Conservation (phyloP, 1,284 basidiomycete genomes). For the Stereum hirsutum region DNA sequence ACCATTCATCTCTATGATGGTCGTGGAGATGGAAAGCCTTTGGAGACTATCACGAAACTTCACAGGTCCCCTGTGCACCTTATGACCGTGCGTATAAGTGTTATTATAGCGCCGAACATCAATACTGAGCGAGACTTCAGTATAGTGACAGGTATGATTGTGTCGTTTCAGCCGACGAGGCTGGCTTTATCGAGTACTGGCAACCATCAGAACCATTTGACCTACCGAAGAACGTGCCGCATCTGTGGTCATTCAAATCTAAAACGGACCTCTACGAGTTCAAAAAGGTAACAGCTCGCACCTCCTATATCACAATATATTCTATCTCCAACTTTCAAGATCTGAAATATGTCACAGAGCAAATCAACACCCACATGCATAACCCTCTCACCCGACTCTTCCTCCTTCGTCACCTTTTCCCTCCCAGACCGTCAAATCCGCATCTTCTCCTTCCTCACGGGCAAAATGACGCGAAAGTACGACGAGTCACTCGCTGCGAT, state of each 20-base stretch:
- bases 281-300: no score
- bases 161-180: conserved; percentile 91
- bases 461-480: conserved; percentile 88
- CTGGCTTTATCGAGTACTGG: conserved; percentile 98
- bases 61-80: conserved; percentile 87
- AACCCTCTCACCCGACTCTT: conserved; percentile 82
- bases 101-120: neutral
- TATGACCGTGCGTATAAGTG: conserved; percentile 64
- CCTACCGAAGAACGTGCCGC: conserved; percentile 67
- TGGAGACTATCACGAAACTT: conserved; percentile 68
- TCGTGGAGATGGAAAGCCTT: conserved; percentile 71
- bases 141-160: conserved; percentile 88
- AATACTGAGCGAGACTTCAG: conserved; percentile 29
- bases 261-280: conserved; percentile 96
- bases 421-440: conserved; percentile 90
- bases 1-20: conserved; percentile 89
- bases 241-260: conserved; percentile 87
- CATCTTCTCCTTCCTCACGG: conserved; percentile 85
- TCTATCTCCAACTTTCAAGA: neutral
- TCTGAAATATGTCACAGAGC: conserved; percentile 38
- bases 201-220: conserved; percentile 82
- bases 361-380: conserved; percentile 89
- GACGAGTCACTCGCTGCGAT: conserved; percentile 91
- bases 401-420: conserved; percentile 88
- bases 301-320: conserved; percentile 10